A percentile compares a stretch with the other conserved stretches of the same genome.
Conservation (phyloP, 441 rosid species). For the Metrosideros polymorpha region DNA sequence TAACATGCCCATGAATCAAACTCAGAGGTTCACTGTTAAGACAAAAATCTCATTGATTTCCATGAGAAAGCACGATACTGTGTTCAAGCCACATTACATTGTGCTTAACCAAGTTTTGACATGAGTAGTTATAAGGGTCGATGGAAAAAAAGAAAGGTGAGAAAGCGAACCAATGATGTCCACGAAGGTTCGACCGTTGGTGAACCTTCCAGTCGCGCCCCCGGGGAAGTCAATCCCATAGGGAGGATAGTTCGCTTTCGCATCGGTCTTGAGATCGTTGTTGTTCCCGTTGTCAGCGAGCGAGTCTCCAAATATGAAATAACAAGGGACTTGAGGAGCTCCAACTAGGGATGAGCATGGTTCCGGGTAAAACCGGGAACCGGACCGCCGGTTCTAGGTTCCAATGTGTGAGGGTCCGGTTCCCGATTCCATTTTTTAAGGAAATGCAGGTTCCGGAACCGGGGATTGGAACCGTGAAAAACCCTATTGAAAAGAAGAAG, state of each 20-base stretch:
- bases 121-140: background rate
- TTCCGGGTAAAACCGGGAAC: no score
- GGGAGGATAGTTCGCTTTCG: background rate
- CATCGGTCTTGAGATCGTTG: background rate
- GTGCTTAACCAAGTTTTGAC: background rate
- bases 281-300: background rate
- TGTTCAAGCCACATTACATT: background rate
- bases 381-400: no score
- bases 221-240: background rate
- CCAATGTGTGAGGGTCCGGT: no score
- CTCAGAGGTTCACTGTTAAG: no score
- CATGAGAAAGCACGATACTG: background rate
- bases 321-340: background rate
- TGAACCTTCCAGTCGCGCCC: constrained; percentile 1
- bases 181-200: background rate
- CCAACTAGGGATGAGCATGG: no score
- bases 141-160: background rate
- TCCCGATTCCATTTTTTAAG: no score
- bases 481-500: no score
- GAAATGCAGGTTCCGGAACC: no score
- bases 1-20: no score
- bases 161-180: background rate
- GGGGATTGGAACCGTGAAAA: no score
- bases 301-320: constrained; percentile 5
- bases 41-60: background rate